These are phyloP conservation scores for Fragaria vesca DNA, from an alignment of 306 rosid species.

Conservation along the genomic window DNA sequence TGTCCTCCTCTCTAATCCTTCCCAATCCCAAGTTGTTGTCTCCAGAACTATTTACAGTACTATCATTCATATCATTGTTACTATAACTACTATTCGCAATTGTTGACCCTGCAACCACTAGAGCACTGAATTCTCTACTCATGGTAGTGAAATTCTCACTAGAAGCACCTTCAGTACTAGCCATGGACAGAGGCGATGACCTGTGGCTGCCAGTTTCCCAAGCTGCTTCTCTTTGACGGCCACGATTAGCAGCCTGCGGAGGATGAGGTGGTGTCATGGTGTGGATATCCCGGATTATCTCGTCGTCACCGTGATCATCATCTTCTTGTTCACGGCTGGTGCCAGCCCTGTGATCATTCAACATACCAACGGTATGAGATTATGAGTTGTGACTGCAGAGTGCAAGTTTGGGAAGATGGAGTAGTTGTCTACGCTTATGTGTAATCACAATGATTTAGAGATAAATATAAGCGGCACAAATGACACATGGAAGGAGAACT, in stretches of 20 bases:
- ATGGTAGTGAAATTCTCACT: constrained; percentile 77
- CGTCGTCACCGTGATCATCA: constrained; percentile 33
- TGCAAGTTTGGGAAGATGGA: not conserved
- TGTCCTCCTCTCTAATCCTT: constrained; percentile 83
- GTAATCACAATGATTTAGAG: constrained; percentile 5
- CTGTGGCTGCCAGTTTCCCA: constrained; percentile 62
- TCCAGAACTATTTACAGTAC: not conserved
- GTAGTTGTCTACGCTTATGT: not conserved
- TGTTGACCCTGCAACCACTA: constrained; percentile 81
- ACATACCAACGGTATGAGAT: constrained; percentile 33
- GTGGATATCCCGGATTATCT: constrained; percentile 74
- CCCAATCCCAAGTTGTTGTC: constrained; percentile 41
- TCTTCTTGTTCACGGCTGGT: constrained; percentile 34
- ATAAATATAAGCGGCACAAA: not conserved
- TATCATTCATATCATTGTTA: constrained; percentile 4
- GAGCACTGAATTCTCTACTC: constrained; percentile 89
- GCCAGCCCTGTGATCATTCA: constrained; percentile 37
- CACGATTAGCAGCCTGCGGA: constrained; percentile 26
- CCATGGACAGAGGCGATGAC: constrained; percentile 54
- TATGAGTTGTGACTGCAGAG: not conserved
- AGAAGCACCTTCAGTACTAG: constrained; percentile 51
- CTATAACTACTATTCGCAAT: constrained; percentile 27
- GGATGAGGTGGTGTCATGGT: constrained; percentile 67
- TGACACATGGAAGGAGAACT: constrained; percentile 1
- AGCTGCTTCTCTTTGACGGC: constrained; percentile 42